Percentiles rank a stretch among this genome's conserved stretches.
Evolutionary conservation across 192 early-diverging fungal species (phyloP).

Genomic region (Backusella mclennaniae): DNA sequence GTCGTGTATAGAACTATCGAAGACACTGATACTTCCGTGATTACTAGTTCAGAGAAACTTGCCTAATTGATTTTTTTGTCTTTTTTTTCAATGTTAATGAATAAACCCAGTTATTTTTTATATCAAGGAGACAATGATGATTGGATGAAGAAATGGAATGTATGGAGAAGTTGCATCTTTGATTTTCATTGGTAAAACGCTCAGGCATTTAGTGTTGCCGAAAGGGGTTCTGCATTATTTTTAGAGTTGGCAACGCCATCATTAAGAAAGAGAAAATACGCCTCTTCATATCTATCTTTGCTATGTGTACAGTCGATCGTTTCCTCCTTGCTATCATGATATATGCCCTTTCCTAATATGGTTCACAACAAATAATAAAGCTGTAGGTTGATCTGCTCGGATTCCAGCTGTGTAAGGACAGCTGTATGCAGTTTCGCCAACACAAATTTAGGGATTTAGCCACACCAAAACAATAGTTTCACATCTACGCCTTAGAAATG

Average conservation of each 20-base stretch:
- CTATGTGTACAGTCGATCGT: neutral
- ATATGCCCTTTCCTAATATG: neutral
- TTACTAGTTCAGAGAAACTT: neutral
- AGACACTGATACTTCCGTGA: neutral
- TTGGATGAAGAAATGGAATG: neutral
- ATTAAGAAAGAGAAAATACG: neutral
- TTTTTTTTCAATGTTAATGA: neutral
- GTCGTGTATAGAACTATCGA: neutral
- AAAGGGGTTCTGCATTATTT: neutral
- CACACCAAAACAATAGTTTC: neutral
- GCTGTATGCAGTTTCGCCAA: neutral
- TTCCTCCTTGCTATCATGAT: neutral
- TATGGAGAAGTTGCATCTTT: neutral
- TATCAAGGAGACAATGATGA: neutral
- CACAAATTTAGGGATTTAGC: neutral
- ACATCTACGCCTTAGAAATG: neutral
- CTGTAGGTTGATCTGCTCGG: neutral
- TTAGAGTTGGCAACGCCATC: slow-evolving; percentile 6
- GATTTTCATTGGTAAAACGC: neutral
- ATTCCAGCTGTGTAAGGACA: neutral
- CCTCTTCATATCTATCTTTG: neutral
- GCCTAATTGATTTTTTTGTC: neutral
- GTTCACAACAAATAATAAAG: neutral
- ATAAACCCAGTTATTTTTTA: neutral
- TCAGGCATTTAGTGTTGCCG: neutral